Percentiles rank a stretch among this genome's conserved stretches.
phyloP scores from a whole-genome alignment of 1,284 basidiomycete genomes.

The Cutaneotrichosporon dermatis region DNA sequence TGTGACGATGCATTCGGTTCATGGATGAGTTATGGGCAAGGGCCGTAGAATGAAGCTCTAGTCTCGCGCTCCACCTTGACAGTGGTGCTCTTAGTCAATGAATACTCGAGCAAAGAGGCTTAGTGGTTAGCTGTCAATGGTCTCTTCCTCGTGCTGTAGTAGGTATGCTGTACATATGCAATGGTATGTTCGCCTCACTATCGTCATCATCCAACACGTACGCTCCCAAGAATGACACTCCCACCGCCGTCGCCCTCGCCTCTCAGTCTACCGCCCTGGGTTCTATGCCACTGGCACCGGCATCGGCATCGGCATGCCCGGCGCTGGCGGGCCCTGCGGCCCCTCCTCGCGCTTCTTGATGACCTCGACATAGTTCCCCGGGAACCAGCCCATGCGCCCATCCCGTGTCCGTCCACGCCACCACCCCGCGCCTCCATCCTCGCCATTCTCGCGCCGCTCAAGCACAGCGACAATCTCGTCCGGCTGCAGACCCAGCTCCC shows the following conservation, averaged over 20 bases:
- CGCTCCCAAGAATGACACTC: neutral
- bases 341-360: slow-evolving; percentile 21
- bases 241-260: neutral
- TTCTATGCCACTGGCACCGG: neutral
- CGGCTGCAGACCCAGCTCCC: slow-evolving; percentile 76
- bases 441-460: slow-evolving; percentile 71
- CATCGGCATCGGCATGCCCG: neutral
- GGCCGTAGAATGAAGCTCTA: no score
- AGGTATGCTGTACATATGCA: no score
- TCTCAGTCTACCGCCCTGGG: no score
- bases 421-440: slow-evolving; percentile 83
- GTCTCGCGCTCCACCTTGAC: no score
- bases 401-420: slow-evolving; percentile 94
- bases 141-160: no score
- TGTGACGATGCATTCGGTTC: no score
- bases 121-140: no score
- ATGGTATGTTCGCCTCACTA: no score
- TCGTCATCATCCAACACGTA: no score
- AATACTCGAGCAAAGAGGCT: no score
- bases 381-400: slow-evolving; percentile 95
- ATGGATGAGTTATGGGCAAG: no score
- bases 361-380: slow-evolving; percentile 65
- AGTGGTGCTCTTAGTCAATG: no score
- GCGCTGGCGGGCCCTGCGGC: neutral
- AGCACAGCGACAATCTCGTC: slow-evolving; percentile 95